phyloP scores from a whole-genome alignment of 352 stramenopile species.

The Globisporangium takayamanum region DNA sequence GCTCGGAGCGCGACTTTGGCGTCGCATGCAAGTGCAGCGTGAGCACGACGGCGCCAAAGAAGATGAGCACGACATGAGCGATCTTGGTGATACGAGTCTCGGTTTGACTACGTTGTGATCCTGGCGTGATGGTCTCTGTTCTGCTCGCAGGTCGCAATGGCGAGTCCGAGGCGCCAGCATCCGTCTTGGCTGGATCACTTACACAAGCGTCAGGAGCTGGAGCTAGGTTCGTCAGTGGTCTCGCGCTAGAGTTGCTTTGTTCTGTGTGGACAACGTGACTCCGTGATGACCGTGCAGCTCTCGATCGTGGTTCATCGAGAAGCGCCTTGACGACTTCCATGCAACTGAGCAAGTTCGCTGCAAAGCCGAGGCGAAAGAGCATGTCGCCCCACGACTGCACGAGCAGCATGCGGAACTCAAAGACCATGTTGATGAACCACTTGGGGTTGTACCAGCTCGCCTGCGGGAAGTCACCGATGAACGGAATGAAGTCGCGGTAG shows the following conservation, averaged over 20 bases:
- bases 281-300: background rate
- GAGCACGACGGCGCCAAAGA: slow-evolving; percentile 12
- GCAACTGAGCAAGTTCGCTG: slow-evolving; percentile 23
- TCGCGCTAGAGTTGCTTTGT: background rate
- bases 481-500: slow-evolving; percentile 5
- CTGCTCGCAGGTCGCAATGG: background rate
- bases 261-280: background rate
- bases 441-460: slow-evolving; percentile 18
- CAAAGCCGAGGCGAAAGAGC: slow-evolving; percentile 26
- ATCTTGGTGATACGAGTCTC: background rate
- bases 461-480: slow-evolving; percentile 3
- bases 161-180: no score
- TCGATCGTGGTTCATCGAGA: slow-evolving; percentile 3
- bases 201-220: no score
- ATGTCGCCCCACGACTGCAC: slow-evolving; percentile 30
- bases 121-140: no score
- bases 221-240: no score
- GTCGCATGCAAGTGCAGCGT: slow-evolving; percentile 15
- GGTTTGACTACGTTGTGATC: no score
- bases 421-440: slow-evolving; percentile 23
- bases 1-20: background rate
- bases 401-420: slow-evolving; percentile 17
- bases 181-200: no score
- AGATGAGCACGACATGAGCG: slow-evolving; percentile 10
- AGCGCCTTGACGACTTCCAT: slow-evolving; percentile 32